Conservation (phyloP, 257 asterid species). For the Cinchona pubescens region DNA sequence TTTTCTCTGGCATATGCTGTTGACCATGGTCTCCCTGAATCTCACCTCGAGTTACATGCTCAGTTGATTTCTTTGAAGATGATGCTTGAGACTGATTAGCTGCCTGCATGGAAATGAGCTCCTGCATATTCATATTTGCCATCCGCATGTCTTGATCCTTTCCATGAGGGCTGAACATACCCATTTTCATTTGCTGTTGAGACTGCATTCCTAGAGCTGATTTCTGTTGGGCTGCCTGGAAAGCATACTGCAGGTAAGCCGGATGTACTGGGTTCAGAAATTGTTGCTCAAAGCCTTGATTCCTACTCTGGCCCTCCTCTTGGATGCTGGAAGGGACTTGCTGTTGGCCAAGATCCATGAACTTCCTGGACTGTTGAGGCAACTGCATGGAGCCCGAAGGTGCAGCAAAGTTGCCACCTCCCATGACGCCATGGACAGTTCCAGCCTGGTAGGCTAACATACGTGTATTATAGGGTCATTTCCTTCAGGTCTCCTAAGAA, state of each 20-base stretch:
- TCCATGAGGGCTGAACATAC: constrained; percentile 56
- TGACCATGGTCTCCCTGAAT: constrained; percentile 56
- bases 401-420: constrained; percentile 59
- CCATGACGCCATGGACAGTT: constrained; percentile 55
- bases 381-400: constrained; percentile 68
- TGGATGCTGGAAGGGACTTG: constrained; percentile 60
- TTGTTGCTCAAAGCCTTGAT: constrained; percentile 80
- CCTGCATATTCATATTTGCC: constrained; percentile 70
- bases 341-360: constrained; percentile 69
- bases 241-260: constrained; percentile 77
- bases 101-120: constrained; percentile 54
- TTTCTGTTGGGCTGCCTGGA: constrained; percentile 78
- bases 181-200: constrained; percentile 76
- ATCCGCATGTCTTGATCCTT: constrained; percentile 74
- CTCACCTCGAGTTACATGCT: constrained; percentile 51
- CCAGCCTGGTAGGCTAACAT: constrained; percentile 78
- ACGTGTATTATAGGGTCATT: constrained; percentile 69
- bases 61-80: constrained; percentile 66
- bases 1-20: constrained; percentile 50
- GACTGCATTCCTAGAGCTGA: constrained; percentile 62
- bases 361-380: constrained; percentile 74
- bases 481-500: constrained; percentile 83
- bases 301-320: constrained; percentile 69
- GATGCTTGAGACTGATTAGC: constrained; percentile 65
- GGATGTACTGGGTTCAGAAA: constrained; percentile 71